Evolutionary conservation across 148 eudicot species (phyloP).

Genomic region (Rhododendron henanense): DNA sequence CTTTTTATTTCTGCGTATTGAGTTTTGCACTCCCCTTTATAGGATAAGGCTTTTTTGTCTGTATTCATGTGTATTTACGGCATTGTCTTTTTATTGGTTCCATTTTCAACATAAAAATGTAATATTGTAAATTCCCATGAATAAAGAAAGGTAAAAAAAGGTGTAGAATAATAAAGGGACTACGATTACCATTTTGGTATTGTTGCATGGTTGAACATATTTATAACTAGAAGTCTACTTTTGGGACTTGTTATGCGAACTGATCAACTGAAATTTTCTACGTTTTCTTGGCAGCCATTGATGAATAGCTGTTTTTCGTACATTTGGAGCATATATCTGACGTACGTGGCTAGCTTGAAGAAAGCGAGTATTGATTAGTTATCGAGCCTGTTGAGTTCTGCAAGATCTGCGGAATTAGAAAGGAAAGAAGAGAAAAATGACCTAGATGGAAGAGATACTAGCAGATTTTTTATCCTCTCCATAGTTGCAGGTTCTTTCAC

Average conservation of each 20-base stretch:
- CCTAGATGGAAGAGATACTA: neutral
- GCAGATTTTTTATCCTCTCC: neutral
- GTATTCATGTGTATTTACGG: neutral
- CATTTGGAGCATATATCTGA: conserved; percentile 73
- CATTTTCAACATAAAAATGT: neutral
- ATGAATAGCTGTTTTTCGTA: conserved; percentile 64
- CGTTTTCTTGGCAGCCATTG: conserved; percentile 53
- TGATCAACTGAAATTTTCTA: neutral
- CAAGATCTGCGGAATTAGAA: neutral
- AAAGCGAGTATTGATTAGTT: conserved; percentile 34
- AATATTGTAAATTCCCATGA: neutral
- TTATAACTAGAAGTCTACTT: neutral
- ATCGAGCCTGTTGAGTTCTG: neutral
- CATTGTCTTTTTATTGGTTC: neutral
- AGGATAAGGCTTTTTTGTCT: neutral
- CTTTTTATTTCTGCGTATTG: neutral
- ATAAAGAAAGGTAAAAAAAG: neutral
- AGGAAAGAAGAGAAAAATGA: neutral
- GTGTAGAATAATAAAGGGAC: neutral
- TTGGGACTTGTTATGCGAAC: neutral
- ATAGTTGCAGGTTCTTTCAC: neutral
- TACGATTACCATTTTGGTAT: neutral
- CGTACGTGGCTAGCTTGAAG: conserved; percentile 71
- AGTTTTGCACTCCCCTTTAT: neutral
- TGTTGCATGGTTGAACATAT: neutral